These are phyloP conservation scores for Yarrowia keelungensis DNA, from an alignment of 805 yeast species.

Conservation along the genomic window DNA sequence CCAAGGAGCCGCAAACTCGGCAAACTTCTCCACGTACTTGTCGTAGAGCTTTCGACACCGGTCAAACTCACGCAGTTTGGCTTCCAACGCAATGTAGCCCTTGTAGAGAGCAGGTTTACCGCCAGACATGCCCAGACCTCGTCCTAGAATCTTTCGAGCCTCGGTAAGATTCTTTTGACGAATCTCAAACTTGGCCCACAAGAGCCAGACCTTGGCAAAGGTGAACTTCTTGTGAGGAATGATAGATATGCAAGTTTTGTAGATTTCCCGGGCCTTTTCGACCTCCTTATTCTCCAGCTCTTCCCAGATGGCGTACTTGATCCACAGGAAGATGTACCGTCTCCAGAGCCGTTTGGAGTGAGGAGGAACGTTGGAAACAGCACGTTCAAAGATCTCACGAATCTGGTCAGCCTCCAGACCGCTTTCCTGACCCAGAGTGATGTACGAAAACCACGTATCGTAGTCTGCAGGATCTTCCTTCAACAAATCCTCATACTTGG, in stretches of 20 bases:
- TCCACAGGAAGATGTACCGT: slow-evolving; percentile 73
- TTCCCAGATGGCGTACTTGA: slow-evolving; percentile 65
- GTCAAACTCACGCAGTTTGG: slow-evolving; percentile 75
- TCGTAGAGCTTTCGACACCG: slow-evolving; percentile 77
- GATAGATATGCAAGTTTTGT: slow-evolving; percentile 56
- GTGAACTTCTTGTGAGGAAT: slow-evolving; percentile 69
- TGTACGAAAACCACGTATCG: slow-evolving; percentile 84
- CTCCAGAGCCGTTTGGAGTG: slow-evolving; percentile 62
- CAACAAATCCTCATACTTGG: slow-evolving; percentile 59
- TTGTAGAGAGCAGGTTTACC: slow-evolving; percentile 61
- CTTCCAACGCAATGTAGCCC: slow-evolving; percentile 73
- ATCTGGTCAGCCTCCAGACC: slow-evolving; percentile 47
- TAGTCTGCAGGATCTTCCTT: slow-evolving; percentile 61
- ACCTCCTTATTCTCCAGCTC: slow-evolving; percentile 59
- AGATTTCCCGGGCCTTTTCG: slow-evolving; percentile 59
- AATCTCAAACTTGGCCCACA: slow-evolving; percentile 73
- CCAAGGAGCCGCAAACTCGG: slow-evolving; percentile 59
- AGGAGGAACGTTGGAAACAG: slow-evolving; percentile 53
- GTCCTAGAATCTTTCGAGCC: slow-evolving; percentile 76
- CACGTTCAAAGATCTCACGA: slow-evolving; percentile 55
- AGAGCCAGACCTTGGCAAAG: slow-evolving; percentile 76
- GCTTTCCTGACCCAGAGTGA: slow-evolving; percentile 59
- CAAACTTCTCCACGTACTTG: slow-evolving; percentile 62
- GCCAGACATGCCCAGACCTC: slow-evolving; percentile 71
- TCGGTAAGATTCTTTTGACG: slow-evolving; percentile 59